Conservation (phyloP, 2,329 filamentous ascomycete genomes). For the Dactylonectria macrodidyma region DNA sequence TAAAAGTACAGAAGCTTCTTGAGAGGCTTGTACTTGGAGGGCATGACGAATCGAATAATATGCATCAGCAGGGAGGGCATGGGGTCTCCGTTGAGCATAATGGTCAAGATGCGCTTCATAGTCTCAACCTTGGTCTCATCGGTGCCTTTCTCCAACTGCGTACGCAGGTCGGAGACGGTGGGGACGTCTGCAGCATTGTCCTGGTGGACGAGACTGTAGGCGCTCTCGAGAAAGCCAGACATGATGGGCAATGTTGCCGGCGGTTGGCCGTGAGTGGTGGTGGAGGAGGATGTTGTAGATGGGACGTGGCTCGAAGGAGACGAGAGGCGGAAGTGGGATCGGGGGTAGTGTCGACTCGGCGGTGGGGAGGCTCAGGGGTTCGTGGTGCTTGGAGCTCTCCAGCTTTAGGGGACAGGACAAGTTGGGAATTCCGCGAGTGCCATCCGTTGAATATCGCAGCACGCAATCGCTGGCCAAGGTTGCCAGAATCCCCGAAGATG, state of each 20-base stretch:
- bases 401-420: constrained; percentile 45
- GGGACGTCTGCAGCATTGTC: constrained; percentile 97
- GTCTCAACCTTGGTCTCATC: constrained; percentile 95
- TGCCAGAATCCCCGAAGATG: constrained; percentile 49
- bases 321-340: constrained; percentile 43
- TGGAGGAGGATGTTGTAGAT: constrained; percentile 45
- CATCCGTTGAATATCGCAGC: constrained; percentile 49
- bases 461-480: constrained; percentile 49
- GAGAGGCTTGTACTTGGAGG: constrained; percentile 93
- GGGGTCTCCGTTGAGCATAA: constrained; percentile 98
- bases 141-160: constrained; percentile 92
- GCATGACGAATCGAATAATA: constrained; percentile 99
- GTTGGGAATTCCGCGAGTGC: constrained; percentile 46
- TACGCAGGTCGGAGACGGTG: constrained; percentile 90
- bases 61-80: constrained; percentile 98
- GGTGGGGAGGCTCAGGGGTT: constrained; percentile 54
- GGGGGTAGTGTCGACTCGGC: constrained; percentile 48
- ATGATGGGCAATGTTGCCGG: constrained; percentile 69
- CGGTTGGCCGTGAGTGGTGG: constrained; percentile 39
- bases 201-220: constrained; percentile 97
- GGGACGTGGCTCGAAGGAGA: constrained; percentile 48
- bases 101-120: constrained; percentile 94
- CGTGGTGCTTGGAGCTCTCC: constrained; percentile 37
- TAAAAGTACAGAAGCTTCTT: constrained; percentile 99
- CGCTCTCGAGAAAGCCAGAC: constrained; percentile 93